Conservation (phyloP, 1,284 basidiomycete genomes). For the Xanthoconium separans region DNA sequence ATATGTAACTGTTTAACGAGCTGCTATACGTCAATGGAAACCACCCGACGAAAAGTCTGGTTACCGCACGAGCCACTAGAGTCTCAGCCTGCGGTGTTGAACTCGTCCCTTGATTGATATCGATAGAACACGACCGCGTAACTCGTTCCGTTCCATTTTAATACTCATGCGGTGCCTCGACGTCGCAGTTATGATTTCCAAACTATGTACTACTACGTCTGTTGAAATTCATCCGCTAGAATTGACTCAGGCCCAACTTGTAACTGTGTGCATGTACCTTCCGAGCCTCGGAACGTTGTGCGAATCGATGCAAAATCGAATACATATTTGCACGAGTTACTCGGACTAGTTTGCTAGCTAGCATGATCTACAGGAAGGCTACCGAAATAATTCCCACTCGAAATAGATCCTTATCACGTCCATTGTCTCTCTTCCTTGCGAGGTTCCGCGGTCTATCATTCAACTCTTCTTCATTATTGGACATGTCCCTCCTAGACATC, state of each 20-base stretch:
- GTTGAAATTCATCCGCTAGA: too few relatives aligned
- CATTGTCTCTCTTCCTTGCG: constrained; percentile 1
- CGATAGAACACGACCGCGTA: too few relatives aligned
- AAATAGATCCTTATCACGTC: constrained; percentile 15
- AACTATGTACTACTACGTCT: too few relatives aligned
- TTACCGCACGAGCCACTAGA: background rate
- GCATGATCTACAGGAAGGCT: constrained; percentile 8
- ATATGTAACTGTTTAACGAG: too few relatives aligned
- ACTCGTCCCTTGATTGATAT: too few relatives aligned
- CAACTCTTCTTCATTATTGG: background rate
- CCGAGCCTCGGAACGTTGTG: too few relatives aligned
- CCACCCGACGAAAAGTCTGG: background rate
- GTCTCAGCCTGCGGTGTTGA: too few relatives aligned
- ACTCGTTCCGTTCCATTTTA: too few relatives aligned
- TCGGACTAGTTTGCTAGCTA: background rate
- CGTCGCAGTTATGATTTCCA: too few relatives aligned
- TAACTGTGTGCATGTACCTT: background rate
- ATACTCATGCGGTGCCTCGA: too few relatives aligned
- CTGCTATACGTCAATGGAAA: background rate
- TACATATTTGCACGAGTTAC: background rate
- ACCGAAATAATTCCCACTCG: background rate
- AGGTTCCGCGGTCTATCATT: background rate
- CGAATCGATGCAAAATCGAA: too few relatives aligned
- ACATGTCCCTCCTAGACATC: constrained; percentile 29
- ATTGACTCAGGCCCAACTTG: too few relatives aligned